These are phyloP conservation scores for Ceriops tagal DNA, from an alignment of 345 rosid species.

Conservation along the genomic window DNA sequence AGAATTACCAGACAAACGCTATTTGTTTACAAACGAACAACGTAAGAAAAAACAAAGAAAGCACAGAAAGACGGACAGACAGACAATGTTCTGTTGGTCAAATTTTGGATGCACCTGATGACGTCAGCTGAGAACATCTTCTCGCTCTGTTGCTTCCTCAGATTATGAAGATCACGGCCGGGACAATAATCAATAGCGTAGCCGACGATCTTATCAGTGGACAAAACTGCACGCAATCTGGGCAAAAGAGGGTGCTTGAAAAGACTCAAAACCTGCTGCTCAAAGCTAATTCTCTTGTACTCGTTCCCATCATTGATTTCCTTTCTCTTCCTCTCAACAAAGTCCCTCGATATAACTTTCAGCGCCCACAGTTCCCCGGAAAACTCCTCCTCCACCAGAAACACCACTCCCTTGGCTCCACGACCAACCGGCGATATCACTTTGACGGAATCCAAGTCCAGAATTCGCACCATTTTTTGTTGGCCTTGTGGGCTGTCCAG, in stretches of 20 bases:
- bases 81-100: not conserved
- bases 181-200: constrained; percentile 92
- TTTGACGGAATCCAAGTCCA: constrained; percentile 40
- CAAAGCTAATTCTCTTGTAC: constrained; percentile 62
- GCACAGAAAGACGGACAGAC: no score
- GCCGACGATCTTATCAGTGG: constrained; percentile 64
- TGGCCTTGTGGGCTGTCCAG: not conserved
- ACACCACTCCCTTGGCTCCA: constrained; percentile 92
- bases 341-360: constrained; percentile 64
- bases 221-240: constrained; percentile 58
- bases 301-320: constrained; percentile 19
- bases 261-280: constrained; percentile 51
- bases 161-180: constrained; percentile 54
- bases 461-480: constrained; percentile 17
- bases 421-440: constrained; percentile 68
- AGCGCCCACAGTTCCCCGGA: constrained; percentile 49
- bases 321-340: constrained; percentile 52
- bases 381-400: constrained; percentile 41
- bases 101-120: constrained; percentile 45
- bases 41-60: not conserved
- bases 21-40: not conserved
- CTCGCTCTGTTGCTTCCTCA: constrained; percentile 66
- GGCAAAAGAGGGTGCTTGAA: constrained; percentile 79
- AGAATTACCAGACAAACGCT: no score
- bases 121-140: constrained; percentile 65